phyloP scores from a whole-genome alignment of 139 green algal species.

The Chlamydomonas asymmetrica region DNA sequence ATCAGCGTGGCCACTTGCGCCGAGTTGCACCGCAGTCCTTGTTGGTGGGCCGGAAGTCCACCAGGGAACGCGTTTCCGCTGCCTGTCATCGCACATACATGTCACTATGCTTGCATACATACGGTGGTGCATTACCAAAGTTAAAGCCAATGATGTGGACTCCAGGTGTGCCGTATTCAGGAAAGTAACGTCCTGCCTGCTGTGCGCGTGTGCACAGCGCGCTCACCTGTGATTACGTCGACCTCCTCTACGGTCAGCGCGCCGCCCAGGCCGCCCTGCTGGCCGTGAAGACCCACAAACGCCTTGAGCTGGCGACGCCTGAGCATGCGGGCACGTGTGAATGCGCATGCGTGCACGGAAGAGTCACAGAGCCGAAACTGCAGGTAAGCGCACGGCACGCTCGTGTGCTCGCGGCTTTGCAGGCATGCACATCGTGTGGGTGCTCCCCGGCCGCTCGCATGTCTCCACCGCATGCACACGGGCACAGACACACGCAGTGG shows the following conservation, averaged over 20 bases:
- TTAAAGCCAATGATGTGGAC: too few relatives aligned
- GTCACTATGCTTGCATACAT: too few relatives aligned
- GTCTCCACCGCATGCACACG: background rate
- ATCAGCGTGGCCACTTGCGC: background rate
- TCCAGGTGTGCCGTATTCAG: background rate
- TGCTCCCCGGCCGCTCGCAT: background rate
- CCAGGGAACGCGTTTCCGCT: background rate
- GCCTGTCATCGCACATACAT: background rate
- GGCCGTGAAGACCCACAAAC: slow-evolving; percentile 82
- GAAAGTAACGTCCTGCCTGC: background rate
- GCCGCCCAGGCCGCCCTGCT: slow-evolving; percentile 43
- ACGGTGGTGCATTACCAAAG: too few relatives aligned
- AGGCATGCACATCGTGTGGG: background rate
- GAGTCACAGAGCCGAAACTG: too few relatives aligned
- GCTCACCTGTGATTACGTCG: slow-evolving; percentile 61
- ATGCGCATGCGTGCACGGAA: background rate
- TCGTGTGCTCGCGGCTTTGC: background rate
- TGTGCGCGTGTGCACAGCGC: background rate
- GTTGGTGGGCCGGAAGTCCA: background rate
- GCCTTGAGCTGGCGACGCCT: slow-evolving; percentile 74
- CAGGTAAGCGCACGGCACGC: too few relatives aligned
- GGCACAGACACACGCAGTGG: background rate
- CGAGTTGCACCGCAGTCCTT: too few relatives aligned
- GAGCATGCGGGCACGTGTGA: slow-evolving; percentile 1
- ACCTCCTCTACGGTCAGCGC: slow-evolving; percentile 51